These are phyloP conservation scores for Nicotiana rustica DNA, from an alignment of 305 asterid species.

Conservation along the genomic window DNA sequence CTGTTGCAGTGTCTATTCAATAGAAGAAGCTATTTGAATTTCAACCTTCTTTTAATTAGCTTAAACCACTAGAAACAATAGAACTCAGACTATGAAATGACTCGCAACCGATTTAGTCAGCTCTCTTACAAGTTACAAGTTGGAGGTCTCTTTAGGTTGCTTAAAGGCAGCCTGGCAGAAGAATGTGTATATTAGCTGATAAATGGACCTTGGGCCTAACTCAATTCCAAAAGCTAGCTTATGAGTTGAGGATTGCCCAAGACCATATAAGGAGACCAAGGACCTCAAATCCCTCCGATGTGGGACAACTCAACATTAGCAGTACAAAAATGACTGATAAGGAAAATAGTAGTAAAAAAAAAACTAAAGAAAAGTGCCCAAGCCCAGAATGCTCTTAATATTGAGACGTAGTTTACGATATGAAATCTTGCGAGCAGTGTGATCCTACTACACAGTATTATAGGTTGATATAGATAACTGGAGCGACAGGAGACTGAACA, in stretches of 20 bases:
- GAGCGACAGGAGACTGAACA: background rate
- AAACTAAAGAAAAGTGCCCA: constrained; percentile 13
- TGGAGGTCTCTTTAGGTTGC: background rate
- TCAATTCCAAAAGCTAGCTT: too few relatives aligned
- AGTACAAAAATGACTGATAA: background rate
- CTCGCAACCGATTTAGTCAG: background rate
- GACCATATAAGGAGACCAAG: too few relatives aligned
- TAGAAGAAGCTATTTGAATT: constrained; percentile 13
- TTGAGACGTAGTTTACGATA: background rate
- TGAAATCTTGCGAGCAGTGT: constrained; percentile 22
- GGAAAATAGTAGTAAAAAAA: background rate
- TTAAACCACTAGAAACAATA: constrained; percentile 3
- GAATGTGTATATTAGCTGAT: background rate
- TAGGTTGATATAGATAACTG: background rate
- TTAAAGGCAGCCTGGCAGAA: background rate
- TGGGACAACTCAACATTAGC: too few relatives aligned
- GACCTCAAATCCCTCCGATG: too few relatives aligned
- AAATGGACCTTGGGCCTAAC: too few relatives aligned
- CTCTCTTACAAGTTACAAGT: background rate
- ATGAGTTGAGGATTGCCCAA: too few relatives aligned
- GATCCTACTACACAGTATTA: constrained; percentile 17
- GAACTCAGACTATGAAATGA: background rate
- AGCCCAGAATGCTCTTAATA: background rate
- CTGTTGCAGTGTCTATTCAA: background rate
- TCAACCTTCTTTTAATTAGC: background rate